Evolutionary conservation across 768 basidiomycete species (phyloP), one percentile per base, ranked within the genome.

Genomic region (Pseudohyphozyma bogoriensis): DNA sequence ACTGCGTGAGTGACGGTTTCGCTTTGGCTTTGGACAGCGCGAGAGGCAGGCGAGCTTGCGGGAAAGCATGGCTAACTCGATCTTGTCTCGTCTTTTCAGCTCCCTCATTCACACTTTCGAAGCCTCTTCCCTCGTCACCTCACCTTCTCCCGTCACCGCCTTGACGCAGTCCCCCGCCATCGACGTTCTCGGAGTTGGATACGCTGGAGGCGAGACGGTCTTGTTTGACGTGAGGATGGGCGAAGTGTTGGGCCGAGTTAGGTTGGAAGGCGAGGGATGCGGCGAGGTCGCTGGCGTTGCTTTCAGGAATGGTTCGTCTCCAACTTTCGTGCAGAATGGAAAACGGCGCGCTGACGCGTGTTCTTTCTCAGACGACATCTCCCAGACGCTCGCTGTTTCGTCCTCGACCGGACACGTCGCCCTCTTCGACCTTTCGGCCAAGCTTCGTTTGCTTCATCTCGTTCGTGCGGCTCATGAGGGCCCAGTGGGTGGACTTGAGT

Each of bases 141-240:
- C 65, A 49, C 70, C 71, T 58, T 74, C 71, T 45, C 78, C 86
- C 12, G 82, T 97, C 65, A 91, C 89, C 2, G 77, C 85, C 3
- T 70, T 96, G 40, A 82, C 83, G 2, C 95, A 95, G 72, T 92
- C 90, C 12, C 92, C 93, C 29, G 95, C 92, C 18, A 85, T 97
- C 55, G 95, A 99, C 69, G 89, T 97, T 13, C 80, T 97, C 40
- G 95, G 89, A n/a, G 78, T 99, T 51, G 93, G 90, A 1, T 89
- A 87, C 72, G 77, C 84, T 1, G 87, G 86, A 1, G 95, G 95
- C 42, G 84, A 87, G 68, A 83, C 95, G 32, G 83, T 85, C 0
- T 79, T 99, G 5, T 86, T 91, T 70, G 95, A 99, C 71, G 80
- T 96, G 51, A 83, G 90, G 36, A 81, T 87, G 13, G 91, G 93